phyloP scores from a whole-genome alignment of 306 rosid genomes.

The barrel medic (Medicago truncatula) region MtrunA17r5.0-ANR NC_053045.1:2117001-2117500 shows the following conservation, averaged over 20 bases:
- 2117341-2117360: constrained; percentile 76
- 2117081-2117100: constrained; percentile 71
- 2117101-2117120: constrained; percentile 62
- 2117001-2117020: constrained; percentile 57
- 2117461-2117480: constrained; percentile 47
- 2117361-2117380: constrained; percentile 79
- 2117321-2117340: constrained; percentile 65
- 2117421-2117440: constrained; percentile 57
- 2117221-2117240: constrained; percentile 70
- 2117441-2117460: constrained; percentile 57
- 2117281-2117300: constrained; percentile 52
- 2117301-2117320: constrained; percentile 45
- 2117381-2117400: constrained; percentile 71
- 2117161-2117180: constrained; percentile 58
- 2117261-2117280: constrained; percentile 72
- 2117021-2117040: constrained; percentile 72
- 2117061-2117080: constrained; percentile 44
- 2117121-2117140: constrained; percentile 58
- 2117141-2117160: constrained; percentile 49
- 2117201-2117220: constrained; percentile 82
- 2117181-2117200: constrained; percentile 73
- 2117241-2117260: constrained; percentile 65
- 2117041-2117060: constrained; percentile 54
- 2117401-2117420: constrained; percentile 73
- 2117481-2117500: constrained; percentile 60